Percentiles rank a stretch among this genome's conserved stretches.
phyloP scores from a whole-genome alignment of 1,284 basidiomycete genomes.

The Salmacisia buchloeana region DNA sequence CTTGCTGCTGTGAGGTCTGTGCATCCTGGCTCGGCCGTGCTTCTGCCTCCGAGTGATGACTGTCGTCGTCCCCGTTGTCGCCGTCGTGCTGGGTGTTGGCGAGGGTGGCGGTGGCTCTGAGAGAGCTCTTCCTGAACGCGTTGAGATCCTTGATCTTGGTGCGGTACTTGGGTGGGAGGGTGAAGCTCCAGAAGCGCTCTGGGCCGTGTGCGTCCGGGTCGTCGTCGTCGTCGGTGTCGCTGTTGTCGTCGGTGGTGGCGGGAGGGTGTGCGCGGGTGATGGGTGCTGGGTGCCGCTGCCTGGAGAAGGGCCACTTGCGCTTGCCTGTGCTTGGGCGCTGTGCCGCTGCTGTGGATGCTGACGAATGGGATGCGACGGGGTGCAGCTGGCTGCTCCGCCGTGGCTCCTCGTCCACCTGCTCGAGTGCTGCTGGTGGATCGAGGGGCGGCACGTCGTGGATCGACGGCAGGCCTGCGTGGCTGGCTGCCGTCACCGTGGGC shows the following conservation, averaged over 20 bases:
- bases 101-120: not conserved
- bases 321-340: too few relatives aligned
- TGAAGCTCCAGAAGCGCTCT: slow-evolving; percentile 33
- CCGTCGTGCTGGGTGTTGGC: not conserved
- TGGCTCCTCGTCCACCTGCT: not conserved
- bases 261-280: not conserved
- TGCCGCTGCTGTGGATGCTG: too few relatives aligned
- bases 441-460: not conserved
- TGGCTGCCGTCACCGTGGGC: not conserved
- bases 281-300: not conserved
- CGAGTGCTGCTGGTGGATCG: not conserved
- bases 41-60: not conserved
- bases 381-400: too few relatives aligned
- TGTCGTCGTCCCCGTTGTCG: not conserved
- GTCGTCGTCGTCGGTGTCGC: slow-evolving; percentile 6
- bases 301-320: too few relatives aligned
- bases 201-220: slow-evolving; percentile 14
- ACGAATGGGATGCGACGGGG: too few relatives aligned
- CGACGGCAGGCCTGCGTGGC: slow-evolving; percentile 1
- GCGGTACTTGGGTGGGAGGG: slow-evolving; percentile 35
- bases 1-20: not conserved
- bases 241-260: not conserved
- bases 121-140: slow-evolving; percentile 2
- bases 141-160: slow-evolving; percentile 24
- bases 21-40: not conserved